These are phyloP conservation scores for Globisporangium mamillatum DNA, from an alignment of 352 stramenopile species.

Conservation along the genomic window DNA sequence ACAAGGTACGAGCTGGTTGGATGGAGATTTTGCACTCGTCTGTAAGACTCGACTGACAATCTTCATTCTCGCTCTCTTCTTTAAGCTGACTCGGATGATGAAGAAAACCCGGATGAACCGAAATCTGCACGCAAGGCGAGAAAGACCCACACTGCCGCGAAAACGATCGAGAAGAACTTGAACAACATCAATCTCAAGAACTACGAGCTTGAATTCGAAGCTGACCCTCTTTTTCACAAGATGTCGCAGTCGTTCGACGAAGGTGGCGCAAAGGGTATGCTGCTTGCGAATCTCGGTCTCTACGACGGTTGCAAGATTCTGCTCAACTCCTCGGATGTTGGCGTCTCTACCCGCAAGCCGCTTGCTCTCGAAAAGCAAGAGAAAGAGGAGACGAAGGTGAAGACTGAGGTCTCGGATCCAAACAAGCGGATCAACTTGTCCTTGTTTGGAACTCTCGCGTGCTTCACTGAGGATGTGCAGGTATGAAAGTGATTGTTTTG, in stretches of 20 bases:
- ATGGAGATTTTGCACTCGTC: background rate
- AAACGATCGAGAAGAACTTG: conserved; percentile 86
- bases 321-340: conserved; percentile 75
- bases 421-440: conserved; percentile 48
- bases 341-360: conserved; percentile 51
- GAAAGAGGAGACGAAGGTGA: conserved; percentile 22
- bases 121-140: conserved; percentile 35
- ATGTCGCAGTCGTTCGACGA: conserved; percentile 93
- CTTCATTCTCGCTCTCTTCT: background rate
- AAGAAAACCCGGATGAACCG: conserved; percentile 30
- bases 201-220: conserved; percentile 85
- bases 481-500: conserved; percentile 18
- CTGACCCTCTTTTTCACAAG: conserved; percentile 91
- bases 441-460: conserved; percentile 46
- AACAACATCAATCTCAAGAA: conserved; percentile 87
- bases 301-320: conserved; percentile 87
- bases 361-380: conserved; percentile 5
- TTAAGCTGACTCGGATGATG: conserved; percentile 24
- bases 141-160: conserved; percentile 42
- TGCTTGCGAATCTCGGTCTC: conserved; percentile 90
- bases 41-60: background rate
- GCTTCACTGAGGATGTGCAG: conserved; percentile 53
- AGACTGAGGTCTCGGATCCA: conserved; percentile 18
- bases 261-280: conserved; percentile 89
- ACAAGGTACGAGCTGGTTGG: conserved; percentile 23